Base-by-base conservation (phyloP, 108 stramenopile genomes). In the Fragilaria radians region DNA sequence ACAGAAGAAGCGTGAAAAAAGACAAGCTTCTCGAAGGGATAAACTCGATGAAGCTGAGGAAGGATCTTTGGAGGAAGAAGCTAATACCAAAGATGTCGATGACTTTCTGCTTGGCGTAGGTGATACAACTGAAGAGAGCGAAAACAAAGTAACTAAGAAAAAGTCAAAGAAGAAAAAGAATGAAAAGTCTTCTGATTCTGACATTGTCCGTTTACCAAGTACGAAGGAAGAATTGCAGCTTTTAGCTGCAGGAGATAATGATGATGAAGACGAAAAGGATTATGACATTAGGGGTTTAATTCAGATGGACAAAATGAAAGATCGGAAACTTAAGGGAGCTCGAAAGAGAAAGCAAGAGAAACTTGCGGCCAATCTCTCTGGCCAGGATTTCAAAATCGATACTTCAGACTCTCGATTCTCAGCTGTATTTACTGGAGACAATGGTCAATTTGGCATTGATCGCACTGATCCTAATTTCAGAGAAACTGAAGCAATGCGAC, bases 381-480 rank as follows among this genome's bases (percentile, higher is more conserved):
- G 93, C 14, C 77, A 72, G 36, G 82, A 72, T 33, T 96, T 96
- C 73, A 61, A 81, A 30, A 74, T 97, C 28, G 85, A 97, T 65
- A 65, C 79, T 3, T 52, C 53, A 31, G 96, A 97, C 70, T 63
- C 76, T 61, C 88, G 96, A 21, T 97, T 97, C 52, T 65, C 85
- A 2, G 88, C 86, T 17, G 72, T 97, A 32, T 66, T 97, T 28
- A 89, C 94, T 59, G 96, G 96, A 25, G 48, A 52, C 9, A 89
- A 97, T 72, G 88, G 77, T 49, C 61, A 84, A 24, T 97, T 92
- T 63, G 96, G 95, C 21, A 96, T 97, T 59, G 96, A 97, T 62
- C 74, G 79, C 27, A 95, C 95, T 1, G 85, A 86, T 63, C 73
- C 88, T 1, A 63, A 76, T 49, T 97, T 72, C 72, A 93, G 85